phyloP scores from a whole-genome alignment of 2,329 filamentous ascomycete genomes.

The Pezicula carpinea region DNA sequence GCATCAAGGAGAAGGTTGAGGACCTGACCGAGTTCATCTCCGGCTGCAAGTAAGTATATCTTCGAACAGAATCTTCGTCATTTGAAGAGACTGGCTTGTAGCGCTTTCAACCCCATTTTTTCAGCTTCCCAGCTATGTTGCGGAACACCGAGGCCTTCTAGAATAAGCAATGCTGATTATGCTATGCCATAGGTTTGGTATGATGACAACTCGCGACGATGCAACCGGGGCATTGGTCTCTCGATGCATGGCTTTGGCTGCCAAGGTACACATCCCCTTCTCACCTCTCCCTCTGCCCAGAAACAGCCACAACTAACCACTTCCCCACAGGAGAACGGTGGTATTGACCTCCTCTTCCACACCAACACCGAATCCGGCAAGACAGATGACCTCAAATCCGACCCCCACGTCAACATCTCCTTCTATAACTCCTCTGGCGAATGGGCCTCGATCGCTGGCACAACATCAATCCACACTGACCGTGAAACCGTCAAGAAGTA shows the following conservation, averaged over 20 bases:
- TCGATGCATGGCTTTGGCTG: conserved; percentile 82
- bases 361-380: conserved; percentile 89
- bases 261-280: conserved; percentile 49
- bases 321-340: conserved; percentile 62
- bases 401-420: conserved; percentile 74
- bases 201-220: conserved; percentile 77
- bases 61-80: too few species aligned
- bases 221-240: conserved; percentile 65
- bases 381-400: conserved; percentile 70
- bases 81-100: too few species aligned
- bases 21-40: conserved; percentile 68
- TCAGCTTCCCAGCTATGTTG: too few species aligned
- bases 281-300: not conserved
- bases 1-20: conserved; percentile 70
- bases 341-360: conserved; percentile 82
- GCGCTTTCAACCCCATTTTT: too few species aligned
- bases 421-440: conserved; percentile 74
- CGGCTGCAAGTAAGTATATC: conserved; percentile 49
- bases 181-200: conserved; percentile 51
- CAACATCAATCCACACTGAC: conserved; percentile 65
- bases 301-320: conserved; percentile 4
- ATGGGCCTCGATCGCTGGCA: conserved; percentile 84
- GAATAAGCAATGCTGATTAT: too few species aligned
- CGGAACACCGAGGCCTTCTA: too few species aligned
- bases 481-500: conserved; percentile 65